Conservation (phyloP, 495 filamentous ascomycete species). For the Lepidopterella palustris region DNA sequence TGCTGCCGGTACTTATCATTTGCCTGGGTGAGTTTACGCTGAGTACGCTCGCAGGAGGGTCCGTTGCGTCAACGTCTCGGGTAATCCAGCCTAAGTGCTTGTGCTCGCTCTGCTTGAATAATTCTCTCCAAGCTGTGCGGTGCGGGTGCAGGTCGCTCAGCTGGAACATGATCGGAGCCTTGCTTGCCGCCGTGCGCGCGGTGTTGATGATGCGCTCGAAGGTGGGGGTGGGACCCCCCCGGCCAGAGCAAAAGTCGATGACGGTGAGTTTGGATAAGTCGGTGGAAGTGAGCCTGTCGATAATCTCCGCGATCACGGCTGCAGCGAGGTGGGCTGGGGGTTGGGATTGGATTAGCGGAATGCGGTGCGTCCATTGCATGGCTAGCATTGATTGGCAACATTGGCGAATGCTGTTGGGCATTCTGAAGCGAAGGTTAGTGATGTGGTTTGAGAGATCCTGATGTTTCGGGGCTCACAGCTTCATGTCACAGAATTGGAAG, state of each 20-base stretch:
- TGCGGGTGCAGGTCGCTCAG: constrained; percentile 67
- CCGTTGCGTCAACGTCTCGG: constrained; percentile 55
- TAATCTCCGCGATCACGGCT: constrained; percentile 8
- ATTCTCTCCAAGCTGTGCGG: constrained; percentile 52
- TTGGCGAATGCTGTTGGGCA: constrained; percentile 10
- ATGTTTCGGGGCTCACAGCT: background rate
- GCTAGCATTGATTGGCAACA: constrained; percentile 32
- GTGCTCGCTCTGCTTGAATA: constrained; percentile 44
- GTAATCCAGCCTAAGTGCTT: constrained; percentile 51
- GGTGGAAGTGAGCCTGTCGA: constrained; percentile 14
- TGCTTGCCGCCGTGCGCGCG: constrained; percentile 12
- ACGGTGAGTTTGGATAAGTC: constrained; percentile 29
- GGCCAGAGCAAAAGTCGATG: constrained; percentile 71
- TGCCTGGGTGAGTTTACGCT: constrained; percentile 21
- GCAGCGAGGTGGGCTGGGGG: constrained; percentile 30
- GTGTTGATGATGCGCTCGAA: constrained; percentile 33
- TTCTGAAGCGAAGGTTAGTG: background rate
- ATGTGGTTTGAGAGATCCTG: background rate
- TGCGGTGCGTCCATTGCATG: constrained; percentile 31
- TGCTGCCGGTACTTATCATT: background rate
- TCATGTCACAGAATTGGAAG: background rate
- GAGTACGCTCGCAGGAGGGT: constrained; percentile 45
- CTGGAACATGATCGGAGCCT: constrained; percentile 50
- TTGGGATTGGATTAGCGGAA: constrained; percentile 29
- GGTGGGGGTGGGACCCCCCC: constrained; percentile 43